These are phyloP conservation scores for Arthroderma uncinatum DNA, from an alignment of 2,329 filamentous ascomycete genomes.

Conservation along the genomic window DNA sequence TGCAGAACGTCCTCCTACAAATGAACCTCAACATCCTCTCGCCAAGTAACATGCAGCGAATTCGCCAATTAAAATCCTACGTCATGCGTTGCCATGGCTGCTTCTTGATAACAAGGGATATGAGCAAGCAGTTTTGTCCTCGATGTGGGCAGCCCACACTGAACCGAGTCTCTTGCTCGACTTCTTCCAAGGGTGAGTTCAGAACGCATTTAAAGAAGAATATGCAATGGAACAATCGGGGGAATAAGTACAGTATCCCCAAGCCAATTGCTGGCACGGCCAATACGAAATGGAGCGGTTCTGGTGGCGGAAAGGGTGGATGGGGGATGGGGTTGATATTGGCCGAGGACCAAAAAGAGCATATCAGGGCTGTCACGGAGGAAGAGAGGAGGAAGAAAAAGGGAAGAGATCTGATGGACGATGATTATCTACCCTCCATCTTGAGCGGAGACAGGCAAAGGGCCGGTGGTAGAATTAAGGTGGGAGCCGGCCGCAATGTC, in stretches of 20 bases:
- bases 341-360: conserved; percentile 95
- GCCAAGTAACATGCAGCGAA: conserved; percentile 58
- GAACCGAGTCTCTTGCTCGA: conserved; percentile 74
- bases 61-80: conserved; percentile 77
- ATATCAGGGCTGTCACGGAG: conserved; percentile 50
- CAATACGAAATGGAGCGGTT: conserved; percentile 58
- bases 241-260: conserved; percentile 84
- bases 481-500: conserved; percentile 76
- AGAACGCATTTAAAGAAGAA: conserved; percentile 81
- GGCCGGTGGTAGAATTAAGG: conserved; percentile 55
- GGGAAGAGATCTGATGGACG: conserved; percentile 81
- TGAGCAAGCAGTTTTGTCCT: conserved; percentile 83
- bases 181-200: conserved; percentile 68
- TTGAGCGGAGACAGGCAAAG: conserved; percentile 65
- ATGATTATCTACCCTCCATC: conserved; percentile 80
- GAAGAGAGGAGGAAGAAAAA: conserved; percentile 49
- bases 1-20: conserved; percentile 92
- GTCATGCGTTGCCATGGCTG: conserved; percentile 88
- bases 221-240: conserved; percentile 90
- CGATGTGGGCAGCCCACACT: conserved; percentile 81
- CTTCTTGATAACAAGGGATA: conserved; percentile 74
- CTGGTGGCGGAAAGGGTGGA: conserved; percentile 67
- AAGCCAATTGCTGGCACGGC: conserved; percentile 74
- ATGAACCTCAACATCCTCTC: conserved; percentile 90
- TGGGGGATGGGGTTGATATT: conserved; percentile 80